Evolutionary conservation across 495 filamentous ascomycete genomes (phyloP).

Genomic region (Neurospora tetrasperma): DNA sequence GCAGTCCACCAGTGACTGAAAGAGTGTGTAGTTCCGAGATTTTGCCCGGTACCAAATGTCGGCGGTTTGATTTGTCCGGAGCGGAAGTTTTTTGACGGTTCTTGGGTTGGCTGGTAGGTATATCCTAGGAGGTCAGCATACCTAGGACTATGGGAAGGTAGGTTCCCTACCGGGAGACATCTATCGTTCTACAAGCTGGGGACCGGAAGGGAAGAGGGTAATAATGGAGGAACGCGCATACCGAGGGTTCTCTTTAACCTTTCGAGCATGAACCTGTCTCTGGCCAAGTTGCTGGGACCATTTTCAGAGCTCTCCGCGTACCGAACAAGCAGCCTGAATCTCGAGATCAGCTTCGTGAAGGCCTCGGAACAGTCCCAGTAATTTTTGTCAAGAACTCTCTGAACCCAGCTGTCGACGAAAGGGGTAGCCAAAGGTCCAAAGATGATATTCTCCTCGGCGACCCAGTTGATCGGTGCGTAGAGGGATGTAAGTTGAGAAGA

Average conservation of each 20-base stretch:
- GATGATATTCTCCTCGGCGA: background rate
- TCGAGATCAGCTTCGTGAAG: background rate
- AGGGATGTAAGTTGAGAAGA: background rate
- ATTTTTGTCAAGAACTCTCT: background rate
- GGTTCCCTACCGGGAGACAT: background rate
- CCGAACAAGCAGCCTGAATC: background rate
- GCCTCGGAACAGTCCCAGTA: background rate
- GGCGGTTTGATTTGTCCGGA: background rate
- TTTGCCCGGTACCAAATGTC: background rate
- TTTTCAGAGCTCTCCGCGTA: background rate
- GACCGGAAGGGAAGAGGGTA: background rate
- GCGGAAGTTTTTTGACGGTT: background rate
- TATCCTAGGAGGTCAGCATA: background rate
- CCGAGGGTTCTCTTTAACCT: background rate
- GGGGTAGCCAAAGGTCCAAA: background rate
- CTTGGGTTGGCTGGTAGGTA: background rate
- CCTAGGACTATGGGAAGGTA: background rate
- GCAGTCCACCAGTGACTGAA: background rate
- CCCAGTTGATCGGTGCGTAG: background rate
- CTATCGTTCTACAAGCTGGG: background rate
- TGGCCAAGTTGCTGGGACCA: background rate
- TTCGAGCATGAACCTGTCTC: too few relatives aligned
- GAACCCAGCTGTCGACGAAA: background rate
- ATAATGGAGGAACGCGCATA: background rate
- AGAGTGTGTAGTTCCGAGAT: background rate